These are phyloP conservation scores for Aspergillus sp. DNA, from an alignment of 2,329 filamentous ascomycete genomes.

Conservation along the genomic window DNA sequence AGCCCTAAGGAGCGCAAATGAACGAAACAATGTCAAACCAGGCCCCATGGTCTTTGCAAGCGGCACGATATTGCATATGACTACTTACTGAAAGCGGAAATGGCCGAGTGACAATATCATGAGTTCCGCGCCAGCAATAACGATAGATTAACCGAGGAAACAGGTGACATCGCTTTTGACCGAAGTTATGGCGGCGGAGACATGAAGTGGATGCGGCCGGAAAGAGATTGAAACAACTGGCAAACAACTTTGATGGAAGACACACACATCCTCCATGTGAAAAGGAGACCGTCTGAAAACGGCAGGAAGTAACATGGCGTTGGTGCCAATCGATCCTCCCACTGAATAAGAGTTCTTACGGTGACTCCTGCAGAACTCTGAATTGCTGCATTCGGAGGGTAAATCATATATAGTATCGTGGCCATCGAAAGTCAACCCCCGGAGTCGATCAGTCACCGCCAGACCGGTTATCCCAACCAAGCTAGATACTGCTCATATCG, in stretches of 20 bases:
- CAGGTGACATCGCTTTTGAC: not conserved
- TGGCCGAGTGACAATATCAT: slow-evolving; percentile 7
- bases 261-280: not conserved
- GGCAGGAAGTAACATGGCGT: slow-evolving; percentile 4
- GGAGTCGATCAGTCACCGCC: not conserved
- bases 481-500: not conserved
- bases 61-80: not conserved
- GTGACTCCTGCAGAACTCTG: not conserved
- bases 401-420: not conserved
- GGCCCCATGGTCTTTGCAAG: not conserved
- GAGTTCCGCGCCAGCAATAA: not conserved
- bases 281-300: slow-evolving; percentile 1
- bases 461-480: not conserved
- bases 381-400: not conserved
- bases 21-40: not conserved
- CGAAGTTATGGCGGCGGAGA: not conserved
- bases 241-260: too few relatives aligned
- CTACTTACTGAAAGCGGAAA: not conserved
- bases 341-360: not conserved
- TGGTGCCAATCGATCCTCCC: not conserved
- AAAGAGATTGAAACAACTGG: not conserved
- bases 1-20: not conserved
- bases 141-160: not conserved
- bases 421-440: not conserved
- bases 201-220: not conserved